These are phyloP conservation scores for Xenoacremonium recifei DNA, from an alignment of 2,329 filamentous ascomycete genomes.

Conservation along the genomic window DNA sequence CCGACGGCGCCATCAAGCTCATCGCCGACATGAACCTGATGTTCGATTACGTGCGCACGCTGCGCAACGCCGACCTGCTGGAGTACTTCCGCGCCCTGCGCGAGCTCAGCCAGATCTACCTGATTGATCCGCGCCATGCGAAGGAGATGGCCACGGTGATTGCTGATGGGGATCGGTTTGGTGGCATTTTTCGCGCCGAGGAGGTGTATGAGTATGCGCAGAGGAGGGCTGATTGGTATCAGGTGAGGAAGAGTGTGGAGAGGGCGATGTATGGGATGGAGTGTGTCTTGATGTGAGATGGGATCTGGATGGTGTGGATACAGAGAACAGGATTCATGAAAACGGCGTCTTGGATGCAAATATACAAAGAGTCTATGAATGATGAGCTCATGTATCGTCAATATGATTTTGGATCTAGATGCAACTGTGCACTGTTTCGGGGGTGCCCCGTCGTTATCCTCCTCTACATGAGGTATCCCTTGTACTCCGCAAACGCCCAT, in stretches of 20 bases:
- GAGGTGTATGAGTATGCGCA: slow-evolving; percentile 98
- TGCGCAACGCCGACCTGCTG: slow-evolving; percentile 79
- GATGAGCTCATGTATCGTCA: too few species aligned
- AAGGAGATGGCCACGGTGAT: slow-evolving; percentile 96
- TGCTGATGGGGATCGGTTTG: slow-evolving; percentile 84
- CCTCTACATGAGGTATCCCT: too few species aligned
- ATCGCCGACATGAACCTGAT: slow-evolving; percentile 98
- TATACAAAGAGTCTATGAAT: too few species aligned
- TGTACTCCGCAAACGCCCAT: too few species aligned
- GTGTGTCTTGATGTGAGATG: slow-evolving; percentile 73
- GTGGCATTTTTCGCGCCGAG: slow-evolving; percentile 89
- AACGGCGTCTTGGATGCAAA: too few species aligned
- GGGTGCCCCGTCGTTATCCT: too few species aligned
- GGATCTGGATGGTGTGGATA: background rate
- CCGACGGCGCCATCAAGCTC: slow-evolving; percentile 84
- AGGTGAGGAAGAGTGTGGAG: slow-evolving; percentile 84
- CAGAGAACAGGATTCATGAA: too few species aligned
- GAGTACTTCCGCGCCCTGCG: slow-evolving; percentile 90
- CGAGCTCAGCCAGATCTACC: slow-evolving; percentile 91
- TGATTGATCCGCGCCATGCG: slow-evolving; percentile 80
- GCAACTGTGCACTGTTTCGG: too few species aligned
- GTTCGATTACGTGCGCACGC: slow-evolving; percentile 76
- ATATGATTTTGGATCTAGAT: background rate
- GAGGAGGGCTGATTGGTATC: slow-evolving; percentile 90
- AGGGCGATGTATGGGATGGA: slow-evolving; percentile 96